Evolutionary conservation across 1,284 basidiomycete genomes (phyloP), one percentile per base, ranked within the genome.

Genomic region (Tetrapyrgos nigripes): DNA sequence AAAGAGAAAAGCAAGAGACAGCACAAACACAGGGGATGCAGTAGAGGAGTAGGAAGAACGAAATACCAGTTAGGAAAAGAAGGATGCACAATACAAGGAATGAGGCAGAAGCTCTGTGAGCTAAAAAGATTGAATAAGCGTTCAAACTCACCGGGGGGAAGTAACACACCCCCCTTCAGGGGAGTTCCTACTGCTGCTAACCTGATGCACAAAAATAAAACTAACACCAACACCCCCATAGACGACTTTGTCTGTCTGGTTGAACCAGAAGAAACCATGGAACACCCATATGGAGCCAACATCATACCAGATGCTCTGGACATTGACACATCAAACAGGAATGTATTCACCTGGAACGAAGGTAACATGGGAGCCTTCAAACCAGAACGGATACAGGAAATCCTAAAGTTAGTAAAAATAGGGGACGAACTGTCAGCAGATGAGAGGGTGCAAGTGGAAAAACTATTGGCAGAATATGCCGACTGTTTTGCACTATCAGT

Each of bases 401-500:
- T 63, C 4, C 24, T 61, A 4, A 11, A 43, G 19, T 29, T 33
- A 27, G 59, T 63, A 5, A 31, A 57, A 26, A 50, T 61, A 24
- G 57, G 62, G 2, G 6, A 21, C 2, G 57, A 50, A 13, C 29
- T 64, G 4, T 52, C 55, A 1, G 29, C 10, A 13, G 50, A 52
- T 5, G 46, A 64, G 28, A 35, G 58, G 8, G 6, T 4, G 35
- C 17, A 17, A n/a, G 58, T 60, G 1, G 37, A 37, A 4, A 35
- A 50, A 0, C 50, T 62, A 21, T 1, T 64, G n/a, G 31, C 26
- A 5, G 35, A 29, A 17, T 54, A 51, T n/a, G 58, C 60, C 14
- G 62, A 64, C 40, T 45, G 53, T 27, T 64, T 64, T 49, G 61
- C 61, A 14, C 48, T 62, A 8, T 55, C 54, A 2, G 52, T 64